Percentiles rank a stretch among this genome's conserved stretches.
Evolutionary conservation across 106 monocot genomes (phyloP).

Genomic region (Dactylorhiza incarnata): DNA sequence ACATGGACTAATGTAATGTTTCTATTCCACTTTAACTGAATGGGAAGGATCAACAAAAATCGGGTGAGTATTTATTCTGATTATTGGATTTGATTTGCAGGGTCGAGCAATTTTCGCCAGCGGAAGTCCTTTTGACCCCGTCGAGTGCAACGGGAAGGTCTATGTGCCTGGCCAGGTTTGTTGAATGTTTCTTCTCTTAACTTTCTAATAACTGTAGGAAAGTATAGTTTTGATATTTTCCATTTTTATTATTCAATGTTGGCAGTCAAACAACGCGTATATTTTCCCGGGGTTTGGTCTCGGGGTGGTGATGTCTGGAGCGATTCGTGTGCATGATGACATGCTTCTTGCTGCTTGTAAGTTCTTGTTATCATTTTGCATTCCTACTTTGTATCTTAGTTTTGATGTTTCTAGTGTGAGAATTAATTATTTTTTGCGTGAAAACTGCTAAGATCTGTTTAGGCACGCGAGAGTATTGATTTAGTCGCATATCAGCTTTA

Average conservation of each 20-base stretch:
- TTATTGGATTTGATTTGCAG: conserved; percentile 19
- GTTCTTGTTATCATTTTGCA: neutral
- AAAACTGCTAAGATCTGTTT: too few relatives aligned
- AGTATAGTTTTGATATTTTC: neutral
- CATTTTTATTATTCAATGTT: neutral
- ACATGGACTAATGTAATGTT: conserved; percentile 51
- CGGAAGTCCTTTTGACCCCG: conserved; percentile 82
- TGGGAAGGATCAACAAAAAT: neutral
- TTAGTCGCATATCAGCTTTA: too few relatives aligned
- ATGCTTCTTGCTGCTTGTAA: conserved; percentile 88
- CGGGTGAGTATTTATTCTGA: conserved; percentile 8
- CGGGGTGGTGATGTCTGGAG: conserved; percentile 75
- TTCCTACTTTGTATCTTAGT: too few relatives aligned
- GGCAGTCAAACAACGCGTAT: conserved; percentile 85
- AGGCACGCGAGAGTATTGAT: too few relatives aligned
- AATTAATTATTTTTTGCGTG: too few relatives aligned
- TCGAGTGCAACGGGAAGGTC: conserved; percentile 49
- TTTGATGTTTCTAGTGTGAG: too few relatives aligned
- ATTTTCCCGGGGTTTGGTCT: conserved; percentile 87
- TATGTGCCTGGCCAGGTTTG: conserved; percentile 71
- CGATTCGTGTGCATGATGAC: conserved; percentile 68
- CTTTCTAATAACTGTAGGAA: neutral
- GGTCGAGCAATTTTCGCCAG: conserved; percentile 83
- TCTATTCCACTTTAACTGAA: neutral
- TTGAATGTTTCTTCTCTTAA: neutral